phyloP scores from a whole-genome alignment of 345 rosid species.

The Brassica carinata region DNA sequence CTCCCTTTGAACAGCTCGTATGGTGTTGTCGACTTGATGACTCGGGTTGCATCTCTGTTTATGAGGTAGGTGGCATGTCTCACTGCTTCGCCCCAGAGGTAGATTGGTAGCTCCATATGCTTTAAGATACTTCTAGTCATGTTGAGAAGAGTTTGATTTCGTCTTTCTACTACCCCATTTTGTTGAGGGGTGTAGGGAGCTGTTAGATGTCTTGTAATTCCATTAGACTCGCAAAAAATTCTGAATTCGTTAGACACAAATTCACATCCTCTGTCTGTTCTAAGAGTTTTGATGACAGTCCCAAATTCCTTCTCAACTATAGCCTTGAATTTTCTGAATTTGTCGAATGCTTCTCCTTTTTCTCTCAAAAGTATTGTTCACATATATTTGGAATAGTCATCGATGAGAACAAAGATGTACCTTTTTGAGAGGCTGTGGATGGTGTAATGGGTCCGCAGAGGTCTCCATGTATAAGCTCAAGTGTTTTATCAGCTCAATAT shows the following conservation, averaged over 20 bases:
- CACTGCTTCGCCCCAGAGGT: not conserved
- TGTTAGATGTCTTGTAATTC: not conserved
- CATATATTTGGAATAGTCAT: not conserved
- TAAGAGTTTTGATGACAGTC: not conserved
- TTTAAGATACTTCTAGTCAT: not conserved
- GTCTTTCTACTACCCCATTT: not conserved
- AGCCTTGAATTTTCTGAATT: not conserved
- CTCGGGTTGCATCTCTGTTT: not conserved
- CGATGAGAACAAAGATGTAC: not conserved
- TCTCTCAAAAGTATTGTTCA: not conserved
- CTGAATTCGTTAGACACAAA: not conserved
- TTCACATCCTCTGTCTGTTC: not conserved
- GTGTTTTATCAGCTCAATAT: not conserved
- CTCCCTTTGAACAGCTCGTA: not conserved
- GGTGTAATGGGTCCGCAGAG: not conserved
- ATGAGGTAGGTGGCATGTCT: not conserved
- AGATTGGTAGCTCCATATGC: not conserved
- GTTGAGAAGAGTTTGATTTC: not conserved
- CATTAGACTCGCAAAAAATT: not conserved
- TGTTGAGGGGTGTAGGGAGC: not conserved
- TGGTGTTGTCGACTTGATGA: not conserved
- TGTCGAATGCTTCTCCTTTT: not conserved
- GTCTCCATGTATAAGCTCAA: not conserved
- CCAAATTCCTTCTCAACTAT: not conserved
- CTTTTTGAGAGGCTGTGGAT: not conserved